phyloP scores from a whole-genome alignment of 495 filamentous ascomycete species.

The Lichina pygmaea region DNA sequence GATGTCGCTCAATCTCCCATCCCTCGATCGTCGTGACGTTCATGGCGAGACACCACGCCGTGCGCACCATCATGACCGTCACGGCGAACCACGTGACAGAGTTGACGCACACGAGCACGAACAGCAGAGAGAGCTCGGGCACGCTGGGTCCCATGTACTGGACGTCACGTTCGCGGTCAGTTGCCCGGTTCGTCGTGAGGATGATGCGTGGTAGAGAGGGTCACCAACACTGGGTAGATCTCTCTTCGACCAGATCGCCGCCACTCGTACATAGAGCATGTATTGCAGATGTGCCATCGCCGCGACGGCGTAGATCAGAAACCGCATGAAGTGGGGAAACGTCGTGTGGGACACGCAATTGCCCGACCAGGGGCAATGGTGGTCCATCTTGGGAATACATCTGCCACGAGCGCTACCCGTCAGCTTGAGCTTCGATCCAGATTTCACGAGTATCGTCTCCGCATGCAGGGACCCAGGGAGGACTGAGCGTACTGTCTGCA shows the following conservation, averaged over 20 bases:
- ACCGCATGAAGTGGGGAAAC: conserved; percentile 73
- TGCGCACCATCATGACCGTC: conserved; percentile 32
- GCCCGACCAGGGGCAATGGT: conserved; percentile 89
- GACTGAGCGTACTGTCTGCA: conserved; percentile 32
- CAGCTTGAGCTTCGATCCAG: background rate
- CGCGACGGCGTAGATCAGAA: conserved; percentile 49
- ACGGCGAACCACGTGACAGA: conserved; percentile 37
- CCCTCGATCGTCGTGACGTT: conserved; percentile 73
- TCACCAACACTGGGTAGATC: conserved; percentile 35
- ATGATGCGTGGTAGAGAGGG: background rate
- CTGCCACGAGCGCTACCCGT: conserved; percentile 11
- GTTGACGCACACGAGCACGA: conserved; percentile 32
- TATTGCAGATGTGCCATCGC: conserved; percentile 37
- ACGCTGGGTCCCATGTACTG: conserved; percentile 54
- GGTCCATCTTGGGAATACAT: conserved; percentile 94
- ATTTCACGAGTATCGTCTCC: background rate
- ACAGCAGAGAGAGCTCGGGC: conserved; percentile 32
- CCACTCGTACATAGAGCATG: conserved; percentile 27
- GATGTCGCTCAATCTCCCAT: conserved; percentile 80
- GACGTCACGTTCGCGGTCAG: background rate
- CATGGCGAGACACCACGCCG: conserved; percentile 24
- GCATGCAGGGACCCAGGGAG: background rate
- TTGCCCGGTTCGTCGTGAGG: too few relatives aligned
- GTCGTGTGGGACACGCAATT: conserved; percentile 86
- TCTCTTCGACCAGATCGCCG: conserved; percentile 35